A percentile compares a stretch with the other conserved stretches of the same genome.
phyloP scores from a whole-genome alignment of 257 asterid species.

The Euphrasia confusa region DNA sequence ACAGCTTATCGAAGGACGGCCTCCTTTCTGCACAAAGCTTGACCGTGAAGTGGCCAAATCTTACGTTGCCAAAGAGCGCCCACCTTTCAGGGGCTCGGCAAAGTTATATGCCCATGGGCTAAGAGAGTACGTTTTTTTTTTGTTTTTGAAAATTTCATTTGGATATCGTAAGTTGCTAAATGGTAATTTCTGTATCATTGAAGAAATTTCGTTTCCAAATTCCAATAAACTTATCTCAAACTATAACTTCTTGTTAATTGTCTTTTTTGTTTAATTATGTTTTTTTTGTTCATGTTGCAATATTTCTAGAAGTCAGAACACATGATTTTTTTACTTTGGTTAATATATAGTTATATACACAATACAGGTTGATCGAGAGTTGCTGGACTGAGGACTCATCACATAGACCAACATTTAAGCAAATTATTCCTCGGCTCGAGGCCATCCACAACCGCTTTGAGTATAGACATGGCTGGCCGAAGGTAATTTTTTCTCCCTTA shows the following conservation, averaged over 20 bases:
- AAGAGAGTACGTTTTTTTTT: conserved; percentile 49
- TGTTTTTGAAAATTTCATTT: not conserved
- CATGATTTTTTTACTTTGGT: too few relatives aligned
- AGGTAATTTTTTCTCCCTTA: conserved; percentile 34
- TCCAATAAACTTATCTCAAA: too few relatives aligned
- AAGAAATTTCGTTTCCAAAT: too few relatives aligned
- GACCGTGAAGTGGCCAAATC: conserved; percentile 58
- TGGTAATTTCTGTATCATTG: too few relatives aligned
- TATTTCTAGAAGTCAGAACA: too few relatives aligned
- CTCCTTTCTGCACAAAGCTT: conserved; percentile 54
- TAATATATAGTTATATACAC: conserved; percentile 13
- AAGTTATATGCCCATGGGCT: conserved; percentile 80
- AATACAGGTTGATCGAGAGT: conserved; percentile 71
- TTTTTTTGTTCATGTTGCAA: too few relatives aligned
- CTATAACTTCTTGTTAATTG: too few relatives aligned
- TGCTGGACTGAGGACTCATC: conserved; percentile 79
- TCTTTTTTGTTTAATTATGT: too few relatives aligned
- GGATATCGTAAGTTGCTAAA: not conserved
- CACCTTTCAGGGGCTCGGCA: conserved; percentile 67
- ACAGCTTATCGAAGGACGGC: conserved; percentile 91
- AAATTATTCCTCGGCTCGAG: conserved; percentile 77
- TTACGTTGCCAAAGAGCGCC: conserved; percentile 64
- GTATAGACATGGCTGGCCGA: conserved; percentile 64
- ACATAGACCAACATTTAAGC: conserved; percentile 76
- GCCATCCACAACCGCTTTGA: conserved; percentile 56